Conservation (phyloP, 352 stramenopile genomes). For the Phytopythium delawarense region DNA sequence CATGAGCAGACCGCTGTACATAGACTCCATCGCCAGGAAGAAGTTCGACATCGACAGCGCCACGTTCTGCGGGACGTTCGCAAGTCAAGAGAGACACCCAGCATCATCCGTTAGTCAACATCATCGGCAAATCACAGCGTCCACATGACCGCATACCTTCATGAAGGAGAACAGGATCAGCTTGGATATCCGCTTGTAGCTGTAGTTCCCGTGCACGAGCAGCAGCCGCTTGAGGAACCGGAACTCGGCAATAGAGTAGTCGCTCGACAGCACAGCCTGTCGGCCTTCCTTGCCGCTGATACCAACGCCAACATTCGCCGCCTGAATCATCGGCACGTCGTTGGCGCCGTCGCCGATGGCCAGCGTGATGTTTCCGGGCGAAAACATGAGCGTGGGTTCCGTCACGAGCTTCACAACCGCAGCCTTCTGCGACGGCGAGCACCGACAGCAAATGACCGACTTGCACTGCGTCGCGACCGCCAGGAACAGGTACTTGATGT, state of each 20-base stretch:
- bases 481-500: slow-evolving; percentile 89
- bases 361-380: slow-evolving; percentile 81
- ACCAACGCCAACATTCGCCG: slow-evolving; percentile 78
- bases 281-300: slow-evolving; percentile 86
- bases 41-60: slow-evolving; percentile 84
- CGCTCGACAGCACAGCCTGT: slow-evolving; percentile 80
- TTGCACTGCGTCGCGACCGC: slow-evolving; percentile 87
- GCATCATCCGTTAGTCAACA: background rate
- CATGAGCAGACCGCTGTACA: slow-evolving; percentile 88
- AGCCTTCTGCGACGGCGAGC: slow-evolving; percentile 81
- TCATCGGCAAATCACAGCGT: background rate
- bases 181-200: slow-evolving; percentile 89
- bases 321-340: slow-evolving; percentile 88
- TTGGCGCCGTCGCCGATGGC: slow-evolving; percentile 85
- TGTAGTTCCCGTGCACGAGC: slow-evolving; percentile 87
- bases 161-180: slow-evolving; percentile 88
- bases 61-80: slow-evolving; percentile 35
- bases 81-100: background rate
- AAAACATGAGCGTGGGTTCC: slow-evolving; percentile 86
- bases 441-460: slow-evolving; percentile 87
- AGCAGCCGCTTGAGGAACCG: slow-evolving; percentile 77
- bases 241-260: slow-evolving; percentile 85
- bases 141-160: slow-evolving; percentile 27
- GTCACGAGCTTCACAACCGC: slow-evolving; percentile 85
- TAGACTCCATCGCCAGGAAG: slow-evolving; percentile 75